Evolutionary conservation across 495 filamentous ascomycete species (phyloP).

Genomic region (Penicillium pulvis): DNA sequence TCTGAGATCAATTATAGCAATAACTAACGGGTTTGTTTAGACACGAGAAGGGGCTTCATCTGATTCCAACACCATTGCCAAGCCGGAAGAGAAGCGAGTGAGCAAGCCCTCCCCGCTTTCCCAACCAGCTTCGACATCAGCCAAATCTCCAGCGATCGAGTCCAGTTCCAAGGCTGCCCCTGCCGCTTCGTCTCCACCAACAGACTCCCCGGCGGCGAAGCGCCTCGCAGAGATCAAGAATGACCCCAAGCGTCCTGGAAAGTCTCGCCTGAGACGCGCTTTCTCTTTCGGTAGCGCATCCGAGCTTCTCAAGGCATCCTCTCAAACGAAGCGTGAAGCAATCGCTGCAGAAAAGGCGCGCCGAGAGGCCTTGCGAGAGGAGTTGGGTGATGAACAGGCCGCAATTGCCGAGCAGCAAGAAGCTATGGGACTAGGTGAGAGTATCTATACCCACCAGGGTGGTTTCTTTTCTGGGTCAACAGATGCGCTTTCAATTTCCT

Average conservation of each 20-base stretch:
- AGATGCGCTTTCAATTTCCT: constrained; percentile 95
- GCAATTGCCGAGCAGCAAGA: constrained; percentile 91
- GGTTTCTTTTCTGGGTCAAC: constrained; percentile 88
- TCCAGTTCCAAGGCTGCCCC: constrained; percentile 33
- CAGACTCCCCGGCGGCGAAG: constrained; percentile 71
- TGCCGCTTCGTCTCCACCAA: constrained; percentile 25
- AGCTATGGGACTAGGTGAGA: constrained; percentile 84
- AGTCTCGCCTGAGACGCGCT: constrained; percentile 85
- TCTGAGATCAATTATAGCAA: constrained; percentile 3
- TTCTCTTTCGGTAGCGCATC: constrained; percentile 98
- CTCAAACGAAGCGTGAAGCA: constrained; percentile 59
- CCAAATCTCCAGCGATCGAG: constrained; percentile 20
- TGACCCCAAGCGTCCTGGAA: constrained; percentile 68
- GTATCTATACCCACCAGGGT: constrained; percentile 88
- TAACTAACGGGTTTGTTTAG: constrained; percentile 13
- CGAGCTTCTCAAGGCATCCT: constrained; percentile 79
- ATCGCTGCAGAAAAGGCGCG: constrained; percentile 65
- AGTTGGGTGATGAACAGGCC: constrained; percentile 82
- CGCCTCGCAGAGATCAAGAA: constrained; percentile 82
- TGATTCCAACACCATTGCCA: constrained; percentile 21
- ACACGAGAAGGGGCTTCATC: constrained; percentile 18
- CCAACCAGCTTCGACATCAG: constrained; percentile 65
- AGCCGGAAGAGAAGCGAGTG: constrained; percentile 58
- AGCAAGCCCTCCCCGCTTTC: constrained; percentile 86
- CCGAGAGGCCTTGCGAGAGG: constrained; percentile 69